phyloP scores from a whole-genome alignment of 1,284 basidiomycete genomes.

The Moniliella sp. region DNA sequence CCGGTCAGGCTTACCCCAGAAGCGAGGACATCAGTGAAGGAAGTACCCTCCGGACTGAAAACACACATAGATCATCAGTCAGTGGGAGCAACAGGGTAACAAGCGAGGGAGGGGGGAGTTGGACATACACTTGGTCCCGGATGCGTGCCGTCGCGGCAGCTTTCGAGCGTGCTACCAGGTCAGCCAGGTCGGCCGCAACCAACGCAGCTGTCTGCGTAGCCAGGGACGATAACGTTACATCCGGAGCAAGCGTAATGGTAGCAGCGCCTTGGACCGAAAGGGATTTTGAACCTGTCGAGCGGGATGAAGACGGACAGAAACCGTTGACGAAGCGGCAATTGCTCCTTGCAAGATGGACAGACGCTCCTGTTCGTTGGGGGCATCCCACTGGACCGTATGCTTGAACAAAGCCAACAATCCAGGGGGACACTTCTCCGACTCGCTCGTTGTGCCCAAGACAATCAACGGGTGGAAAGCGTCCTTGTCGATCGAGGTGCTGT shows the following conservation, averaged over 20 bases:
- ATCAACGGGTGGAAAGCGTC: too few species aligned
- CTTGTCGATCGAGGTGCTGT: too few species aligned
- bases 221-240: slow-evolving; percentile 52
- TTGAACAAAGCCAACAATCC: slow-evolving; percentile 60
- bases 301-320: too few species aligned
- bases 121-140: slow-evolving; percentile 34
- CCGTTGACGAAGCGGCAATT: too few species aligned
- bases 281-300: too few species aligned
- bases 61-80: too few species aligned
- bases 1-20: slow-evolving; percentile 46
- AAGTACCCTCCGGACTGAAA: background rate
- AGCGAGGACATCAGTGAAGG: slow-evolving; percentile 10
- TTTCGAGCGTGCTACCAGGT: slow-evolving; percentile 49
- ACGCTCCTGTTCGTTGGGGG: slow-evolving; percentile 57
- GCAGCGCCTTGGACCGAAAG: too few species aligned
- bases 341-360: slow-evolving; percentile 41
- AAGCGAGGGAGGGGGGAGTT: too few species aligned
- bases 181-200: slow-evolving; percentile 57
- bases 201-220: slow-evolving; percentile 81
- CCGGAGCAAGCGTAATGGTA: slow-evolving; percentile 44
- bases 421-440: slow-evolving; percentile 47
- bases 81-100: background rate
- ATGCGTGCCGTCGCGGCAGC: slow-evolving; percentile 45
- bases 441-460: slow-evolving; percentile 50
- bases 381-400: slow-evolving; percentile 55